Percentiles rank a stretch among this genome's conserved stretches.
Evolutionary conservation across 768 basidiomycete species (phyloP).

Genomic region (Podaxis carcinomalis): DNA sequence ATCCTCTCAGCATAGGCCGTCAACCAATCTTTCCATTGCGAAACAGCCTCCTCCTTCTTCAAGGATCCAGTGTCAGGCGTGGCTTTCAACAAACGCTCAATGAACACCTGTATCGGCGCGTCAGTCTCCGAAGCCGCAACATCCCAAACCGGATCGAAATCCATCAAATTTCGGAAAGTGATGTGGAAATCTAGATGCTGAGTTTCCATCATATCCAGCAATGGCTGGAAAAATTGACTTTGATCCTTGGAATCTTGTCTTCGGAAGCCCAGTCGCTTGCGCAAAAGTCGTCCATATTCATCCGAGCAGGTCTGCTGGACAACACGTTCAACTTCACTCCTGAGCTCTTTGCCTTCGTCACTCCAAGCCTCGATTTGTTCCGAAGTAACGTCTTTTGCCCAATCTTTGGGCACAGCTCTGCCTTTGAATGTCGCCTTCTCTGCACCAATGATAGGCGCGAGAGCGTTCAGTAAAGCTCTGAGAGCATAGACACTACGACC

Average conservation of each 20-base stretch:
- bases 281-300: conserved; percentile 69
- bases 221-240: conserved; percentile 50
- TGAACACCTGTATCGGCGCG: conserved; percentile 32
- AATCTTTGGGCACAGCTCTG: conserved; percentile 51
- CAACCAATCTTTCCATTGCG: conserved; percentile 63
- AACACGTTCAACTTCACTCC: conserved; percentile 58
- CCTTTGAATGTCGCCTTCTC: conserved; percentile 52
- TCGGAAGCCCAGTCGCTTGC: conserved; percentile 76
- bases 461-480: conserved; percentile 67
- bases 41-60: conserved; percentile 39
- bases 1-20: conserved; percentile 57
- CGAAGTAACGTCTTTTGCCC: conserved; percentile 51
- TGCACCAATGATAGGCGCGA: conserved; percentile 83
- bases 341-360: conserved; percentile 47
- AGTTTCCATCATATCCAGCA: conserved; percentile 69
- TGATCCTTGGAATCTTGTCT: conserved; percentile 57
- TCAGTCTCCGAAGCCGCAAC: conserved; percentile 2
- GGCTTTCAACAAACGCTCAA: conserved; percentile 39
- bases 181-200: conserved; percentile 85
- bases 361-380: conserved; percentile 63
- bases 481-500: conserved; percentile 66
- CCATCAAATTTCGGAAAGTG: conserved; percentile 70
- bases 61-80: conserved; percentile 43
- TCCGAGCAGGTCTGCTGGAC: conserved; percentile 53
- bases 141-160: conserved; percentile 47